A percentile compares a stretch with the other conserved stretches of the same genome.
These are phyloP conservation scores for Nitzschia inconspicua DNA, from an alignment of 108 stramenopile genomes.

Conservation along the genomic window DNA sequence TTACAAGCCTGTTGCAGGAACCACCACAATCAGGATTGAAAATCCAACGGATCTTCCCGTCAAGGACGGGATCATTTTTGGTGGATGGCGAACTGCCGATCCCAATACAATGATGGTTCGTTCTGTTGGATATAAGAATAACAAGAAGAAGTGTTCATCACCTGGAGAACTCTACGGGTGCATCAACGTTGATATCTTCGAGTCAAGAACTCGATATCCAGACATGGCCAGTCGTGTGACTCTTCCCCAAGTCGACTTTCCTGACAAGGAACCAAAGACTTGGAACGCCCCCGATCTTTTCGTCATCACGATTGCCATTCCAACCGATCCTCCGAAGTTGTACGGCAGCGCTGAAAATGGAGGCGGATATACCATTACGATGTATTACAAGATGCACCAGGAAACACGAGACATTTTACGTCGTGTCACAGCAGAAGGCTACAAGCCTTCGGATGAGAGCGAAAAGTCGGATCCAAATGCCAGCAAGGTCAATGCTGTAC, in stretches of 20 bases:
- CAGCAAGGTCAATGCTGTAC: conserved; percentile 65
- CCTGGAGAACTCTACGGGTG: conserved; percentile 73
- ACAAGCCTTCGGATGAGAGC: conserved; percentile 54
- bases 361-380: conserved; percentile 63
- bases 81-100: conserved; percentile 50
- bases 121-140: conserved; percentile 62
- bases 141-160: conserved; percentile 73
- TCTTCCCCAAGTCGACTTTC: conserved; percentile 51
- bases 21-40: conserved; percentile 52
- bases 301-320: conserved; percentile 60
- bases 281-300: conserved; percentile 82
- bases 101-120: conserved; percentile 48
- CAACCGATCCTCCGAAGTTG: conserved; percentile 79
- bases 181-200: conserved; percentile 67
- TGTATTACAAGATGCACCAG: conserved; percentile 75
- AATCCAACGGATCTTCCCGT: conserved; percentile 52
- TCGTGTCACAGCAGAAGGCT: conserved; percentile 70
- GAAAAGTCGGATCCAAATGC: conserved; percentile 43
- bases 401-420: conserved; percentile 70
- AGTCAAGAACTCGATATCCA: conserved; percentile 46
- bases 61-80: conserved; percentile 49
- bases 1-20: conserved; percentile 56
- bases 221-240: conserved; percentile 66
- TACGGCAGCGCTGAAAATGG: conserved; percentile 53
- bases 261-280: conserved; percentile 40